Conservation (phyloP, 1,139 yeast species). For the Debaryomycetaceae sp. region DNA sequence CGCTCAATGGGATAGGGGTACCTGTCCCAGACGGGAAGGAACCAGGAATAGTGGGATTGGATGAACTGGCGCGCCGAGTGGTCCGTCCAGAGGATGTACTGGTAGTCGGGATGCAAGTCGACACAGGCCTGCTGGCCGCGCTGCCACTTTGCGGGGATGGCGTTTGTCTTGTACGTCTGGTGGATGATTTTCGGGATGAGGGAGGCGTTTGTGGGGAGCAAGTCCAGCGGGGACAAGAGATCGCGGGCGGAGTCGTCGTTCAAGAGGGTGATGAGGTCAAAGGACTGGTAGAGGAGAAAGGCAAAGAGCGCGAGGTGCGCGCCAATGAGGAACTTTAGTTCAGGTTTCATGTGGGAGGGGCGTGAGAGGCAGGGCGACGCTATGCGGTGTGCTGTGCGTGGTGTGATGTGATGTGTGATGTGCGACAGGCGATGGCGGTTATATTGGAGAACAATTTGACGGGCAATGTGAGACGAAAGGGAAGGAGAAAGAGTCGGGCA, state of each 20-base stretch:
- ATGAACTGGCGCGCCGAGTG: constrained; percentile 72
- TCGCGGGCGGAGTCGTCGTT: constrained; percentile 62
- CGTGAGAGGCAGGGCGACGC: no score
- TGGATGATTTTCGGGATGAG: constrained; percentile 83
- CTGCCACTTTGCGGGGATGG: constrained; percentile 74
- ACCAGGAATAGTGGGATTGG: constrained; percentile 75
- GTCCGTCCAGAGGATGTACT: constrained; percentile 88
- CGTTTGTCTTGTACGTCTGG: constrained; percentile 76
- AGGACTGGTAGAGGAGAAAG: constrained; percentile 51
- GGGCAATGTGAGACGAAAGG: no score
- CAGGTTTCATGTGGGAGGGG: constrained; percentile 58
- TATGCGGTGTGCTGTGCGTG: no score
- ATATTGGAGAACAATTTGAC: no score
- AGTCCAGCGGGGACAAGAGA: constrained; percentile 49
- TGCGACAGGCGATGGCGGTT: no score
- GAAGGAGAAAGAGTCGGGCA: no score
- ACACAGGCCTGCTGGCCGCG: constrained; percentile 68
- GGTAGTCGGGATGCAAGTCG: constrained; percentile 75
- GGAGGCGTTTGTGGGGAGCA: constrained; percentile 34
- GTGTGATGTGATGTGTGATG: no score
- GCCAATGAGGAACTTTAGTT: constrained; percentile 46
- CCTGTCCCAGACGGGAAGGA: constrained; percentile 62
- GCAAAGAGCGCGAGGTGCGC: constrained; percentile 46
- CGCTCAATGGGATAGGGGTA: constrained; percentile 78
- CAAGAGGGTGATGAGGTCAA: constrained; percentile 65